Base-by-base conservation (phyloP, 2,329 filamentous ascomycete species). In the Aspergillus sp. region DNA sequence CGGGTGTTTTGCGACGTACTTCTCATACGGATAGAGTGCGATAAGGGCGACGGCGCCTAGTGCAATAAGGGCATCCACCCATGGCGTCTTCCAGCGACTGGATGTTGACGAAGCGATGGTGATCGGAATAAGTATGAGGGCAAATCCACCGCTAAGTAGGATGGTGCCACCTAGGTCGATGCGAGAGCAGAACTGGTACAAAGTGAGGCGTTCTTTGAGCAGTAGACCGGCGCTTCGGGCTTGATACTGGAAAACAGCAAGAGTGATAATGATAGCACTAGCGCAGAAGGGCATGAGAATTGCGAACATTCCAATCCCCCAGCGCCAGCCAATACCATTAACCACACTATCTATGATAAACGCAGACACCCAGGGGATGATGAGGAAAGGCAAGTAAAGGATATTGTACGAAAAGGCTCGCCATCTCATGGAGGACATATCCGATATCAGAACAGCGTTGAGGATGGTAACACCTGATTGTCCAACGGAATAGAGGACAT, bases 1-100 rank as follows among this genome's bases (percentile, higher is more conserved):
- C 0, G 75, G 74, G 47, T 75, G 60, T 12, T 57, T 62, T 3
- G 74, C 72, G 4, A 71, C 30, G 29, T 61, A 62, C 27, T 65
- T 60, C 58, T 79, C 76, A 53, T 78, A 79, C 3, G 69, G 63
- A 5, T 72, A 67, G n/a, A 75, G 69, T 0, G 52, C 57, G 5
- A 69, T 54, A 5, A 80, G 65, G 12, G 70, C 56, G 1, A 69
- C 44, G 0, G 52, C 62, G 3, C 75, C 75, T 0, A 75, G 38
- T 1, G 63, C 66, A 41, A 77, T 72, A 10, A 77, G 55, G 19
- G 61, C 66, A 43, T 67, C 65, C 7, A 78, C 58, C 61, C 68
- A 78, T 0, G 68, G 67, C 0, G 73, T 74, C 4, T 58, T 61
- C 73, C 74, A 76, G 42, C 65, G 58, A 27, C 60, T 57, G 2